A percentile compares a stretch with the other conserved stretches of the same genome.
Conservation (phyloP, 2,329 filamentous ascomycete genomes). For the Lecanicillium sp. region DNA sequence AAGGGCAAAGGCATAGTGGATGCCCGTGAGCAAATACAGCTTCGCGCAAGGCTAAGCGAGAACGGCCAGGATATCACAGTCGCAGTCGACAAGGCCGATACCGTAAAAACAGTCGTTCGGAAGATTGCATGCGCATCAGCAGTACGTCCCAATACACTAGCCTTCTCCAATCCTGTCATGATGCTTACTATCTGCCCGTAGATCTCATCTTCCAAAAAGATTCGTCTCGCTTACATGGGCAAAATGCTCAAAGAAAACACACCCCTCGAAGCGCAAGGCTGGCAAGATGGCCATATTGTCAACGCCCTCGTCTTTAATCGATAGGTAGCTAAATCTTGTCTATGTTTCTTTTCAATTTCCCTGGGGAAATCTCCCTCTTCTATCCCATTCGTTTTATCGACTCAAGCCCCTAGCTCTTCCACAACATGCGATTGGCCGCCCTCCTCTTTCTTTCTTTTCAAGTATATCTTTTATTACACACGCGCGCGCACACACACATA, state of each 20-base stretch:
- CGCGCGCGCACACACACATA: too few relatives aligned
- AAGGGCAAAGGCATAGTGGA: slow-evolving; percentile 51
- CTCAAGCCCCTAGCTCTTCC: not conserved
- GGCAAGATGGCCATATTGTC: slow-evolving; percentile 65
- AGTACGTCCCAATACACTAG: slow-evolving; percentile 36
- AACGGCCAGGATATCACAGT: slow-evolving; percentile 56
- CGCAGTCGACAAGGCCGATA: slow-evolving; percentile 48
- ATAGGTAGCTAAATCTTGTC: too few relatives aligned
- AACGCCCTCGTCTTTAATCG: slow-evolving; percentile 63
- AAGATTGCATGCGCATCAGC: slow-evolving; percentile 55
- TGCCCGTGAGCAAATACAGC: slow-evolving; percentile 44
- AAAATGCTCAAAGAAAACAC: slow-evolving; percentile 64
- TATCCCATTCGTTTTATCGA: too few relatives aligned
- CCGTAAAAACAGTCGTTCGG: slow-evolving; percentile 53
- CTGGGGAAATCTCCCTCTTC: too few relatives aligned
- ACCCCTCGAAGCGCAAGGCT: slow-evolving; percentile 61
- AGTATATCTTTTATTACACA: too few relatives aligned
- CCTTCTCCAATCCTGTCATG: not conserved
- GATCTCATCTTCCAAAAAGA: slow-evolving; percentile 48
- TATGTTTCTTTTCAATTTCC: too few relatives aligned
- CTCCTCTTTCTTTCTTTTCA: too few relatives aligned
- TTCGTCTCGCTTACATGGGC: slow-evolving; percentile 74
- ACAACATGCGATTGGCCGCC: too few relatives aligned
- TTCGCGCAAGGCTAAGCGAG: slow-evolving; percentile 59
- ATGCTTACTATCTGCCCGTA: slow-evolving; percentile 19